Evolutionary conservation across 164 flowering plant genomes (phyloP), one percentile per base, ranked within the genome.

Genomic region (Brasenia schreberi): DNA sequence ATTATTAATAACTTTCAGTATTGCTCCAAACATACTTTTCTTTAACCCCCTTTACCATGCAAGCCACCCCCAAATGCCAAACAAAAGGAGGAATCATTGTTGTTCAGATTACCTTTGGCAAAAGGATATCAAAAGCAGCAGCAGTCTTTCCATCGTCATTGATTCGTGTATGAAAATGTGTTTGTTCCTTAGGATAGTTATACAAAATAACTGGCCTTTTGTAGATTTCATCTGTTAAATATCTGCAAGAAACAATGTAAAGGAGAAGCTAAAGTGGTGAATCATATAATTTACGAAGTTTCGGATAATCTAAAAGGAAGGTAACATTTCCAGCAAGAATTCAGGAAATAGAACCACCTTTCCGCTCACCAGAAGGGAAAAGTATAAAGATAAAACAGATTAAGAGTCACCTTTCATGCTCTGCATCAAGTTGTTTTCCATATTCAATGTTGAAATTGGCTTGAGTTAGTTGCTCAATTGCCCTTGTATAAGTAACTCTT

Each of bases 61-160:
- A 23, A 23, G 27, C 27, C 27, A 23, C 27, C 27, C 0, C 27
- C 27, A 23, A 23, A 23, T 23, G 2, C 27, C 27, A 23, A 23
- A 23, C 27, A 23, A 23, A 23, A 23, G 27, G 27, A 23, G 5
- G 53, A 45, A 12, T 12, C 12, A 45, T 45, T 45, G 12, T 1
- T 45, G 53, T 45, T 45, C 12, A 45, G n/a, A 53, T 67, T 74
- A 92, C 99, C 92, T 83, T 82, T 53, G 99, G 97, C 42, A 90
- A 64, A 68, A 92, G 70, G 42, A 95, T 66, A 59, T 95, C 96
- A 61, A 89, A 79, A 19, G 99, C 76, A 33, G 96, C 92, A 59
- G 82, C 97, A 52, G 99, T 95, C 61, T 71, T 78, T 18, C 78
- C 86, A 72, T 92, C 97, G 59, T 80, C 84, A 60, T 88, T 90